Evolutionary conservation across 208 protist genomes (phyloP).

Genomic region (Wallacemonas sp.): DNA sequence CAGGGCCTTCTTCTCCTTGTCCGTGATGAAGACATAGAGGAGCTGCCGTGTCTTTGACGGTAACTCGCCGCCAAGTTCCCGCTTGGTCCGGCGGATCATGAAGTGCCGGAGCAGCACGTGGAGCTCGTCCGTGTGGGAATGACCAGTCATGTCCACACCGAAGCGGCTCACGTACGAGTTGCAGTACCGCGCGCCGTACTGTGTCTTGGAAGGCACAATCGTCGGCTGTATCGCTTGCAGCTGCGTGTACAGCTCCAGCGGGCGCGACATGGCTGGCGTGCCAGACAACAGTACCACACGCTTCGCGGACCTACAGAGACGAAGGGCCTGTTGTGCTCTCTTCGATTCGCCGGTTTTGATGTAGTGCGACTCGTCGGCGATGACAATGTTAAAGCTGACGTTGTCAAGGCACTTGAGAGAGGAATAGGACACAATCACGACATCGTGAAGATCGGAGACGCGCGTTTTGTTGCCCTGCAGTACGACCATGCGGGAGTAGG

Average conservation of each 20-base stretch:
- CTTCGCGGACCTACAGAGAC: slow-evolving; percentile 64
- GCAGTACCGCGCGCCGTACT: slow-evolving; percentile 95
- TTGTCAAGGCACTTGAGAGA: slow-evolving; percentile 71
- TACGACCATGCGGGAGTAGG: slow-evolving; percentile 72
- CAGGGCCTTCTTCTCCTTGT: slow-evolving; percentile 81
- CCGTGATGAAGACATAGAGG: slow-evolving; percentile 84
- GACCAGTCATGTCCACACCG: slow-evolving; percentile 70
- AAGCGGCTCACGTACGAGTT: slow-evolving; percentile 79
- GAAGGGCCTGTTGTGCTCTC: slow-evolving; percentile 78
- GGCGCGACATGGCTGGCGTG: slow-evolving; percentile 91
- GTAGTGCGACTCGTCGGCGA: slow-evolving; percentile 96
- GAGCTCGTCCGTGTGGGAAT: slow-evolving; percentile 91
- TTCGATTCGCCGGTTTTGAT: slow-evolving; percentile 91
- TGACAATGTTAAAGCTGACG: slow-evolving; percentile 84
- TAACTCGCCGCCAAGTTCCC: slow-evolving; percentile 85
- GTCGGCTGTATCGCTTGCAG: slow-evolving; percentile 75
- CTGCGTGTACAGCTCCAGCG: slow-evolving; percentile 96
- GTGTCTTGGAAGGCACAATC: slow-evolving; percentile 52
- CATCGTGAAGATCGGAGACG: slow-evolving; percentile 46
- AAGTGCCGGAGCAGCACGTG: slow-evolving; percentile 85
- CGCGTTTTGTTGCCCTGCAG: slow-evolving; percentile 55
- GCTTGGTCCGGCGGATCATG: slow-evolving; percentile 95
- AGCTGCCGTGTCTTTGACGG: slow-evolving; percentile 86
- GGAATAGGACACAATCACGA: slow-evolving; percentile 84
- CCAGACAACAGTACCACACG: slow-evolving; percentile 93